Conservation (phyloP, 2,329 filamentous ascomycete species). For the Beauveria sp. region DNA sequence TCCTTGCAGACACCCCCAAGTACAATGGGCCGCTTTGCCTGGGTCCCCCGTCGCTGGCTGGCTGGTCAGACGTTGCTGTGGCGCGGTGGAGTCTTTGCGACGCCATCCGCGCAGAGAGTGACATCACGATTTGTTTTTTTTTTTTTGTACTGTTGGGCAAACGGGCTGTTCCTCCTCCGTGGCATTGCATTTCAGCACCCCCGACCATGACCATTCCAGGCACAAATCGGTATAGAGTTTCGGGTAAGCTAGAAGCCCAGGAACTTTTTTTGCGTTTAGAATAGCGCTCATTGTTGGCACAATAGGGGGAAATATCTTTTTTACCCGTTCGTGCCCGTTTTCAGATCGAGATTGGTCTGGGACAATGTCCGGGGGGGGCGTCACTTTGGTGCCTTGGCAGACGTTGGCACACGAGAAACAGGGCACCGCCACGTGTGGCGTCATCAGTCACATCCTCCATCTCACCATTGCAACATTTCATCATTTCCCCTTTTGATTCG, state of each 20-base stretch:
- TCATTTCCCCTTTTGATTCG: too few species aligned
- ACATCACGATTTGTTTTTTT: neutral
- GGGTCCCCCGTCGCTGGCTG: neutral
- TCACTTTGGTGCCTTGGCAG: neutral
- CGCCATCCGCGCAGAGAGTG: neutral
- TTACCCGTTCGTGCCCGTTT: neutral
- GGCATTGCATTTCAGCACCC: too few species aligned
- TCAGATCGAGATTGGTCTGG: conserved; percentile 2
- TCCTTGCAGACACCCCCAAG: too few species aligned
- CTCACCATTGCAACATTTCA: too few species aligned
- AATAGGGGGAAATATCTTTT: neutral
- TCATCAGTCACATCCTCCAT: neutral
- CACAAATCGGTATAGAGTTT: too few species aligned
- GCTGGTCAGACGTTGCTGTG: neutral
- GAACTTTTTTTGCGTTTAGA: too few species aligned
- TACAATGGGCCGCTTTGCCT: too few species aligned
- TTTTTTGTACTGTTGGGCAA: too few species aligned
- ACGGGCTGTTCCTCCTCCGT: too few species aligned
- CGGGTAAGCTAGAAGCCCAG: neutral
- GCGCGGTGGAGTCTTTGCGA: neutral
- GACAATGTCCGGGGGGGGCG: neutral
- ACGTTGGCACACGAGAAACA: neutral
- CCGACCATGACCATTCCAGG: too few species aligned
- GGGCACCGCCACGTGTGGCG: conserved; percentile 6
- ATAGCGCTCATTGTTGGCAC: neutral